Conservation (phyloP, 73 alveolate species). For the Stentor roeselii region DNA sequence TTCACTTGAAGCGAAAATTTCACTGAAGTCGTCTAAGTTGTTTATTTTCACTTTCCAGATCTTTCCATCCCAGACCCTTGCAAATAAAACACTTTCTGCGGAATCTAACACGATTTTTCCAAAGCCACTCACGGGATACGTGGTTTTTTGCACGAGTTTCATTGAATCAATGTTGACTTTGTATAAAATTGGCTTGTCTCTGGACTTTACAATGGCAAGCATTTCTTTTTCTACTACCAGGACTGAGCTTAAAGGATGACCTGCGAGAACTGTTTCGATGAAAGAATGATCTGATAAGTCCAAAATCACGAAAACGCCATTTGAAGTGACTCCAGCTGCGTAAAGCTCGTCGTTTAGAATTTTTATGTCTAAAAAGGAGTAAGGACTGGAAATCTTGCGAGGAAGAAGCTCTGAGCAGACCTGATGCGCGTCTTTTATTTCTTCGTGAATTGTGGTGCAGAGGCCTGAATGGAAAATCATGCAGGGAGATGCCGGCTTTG, state of each 20-base stretch:
- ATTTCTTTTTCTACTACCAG: neutral
- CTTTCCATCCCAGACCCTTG: neutral
- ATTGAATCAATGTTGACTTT: neutral
- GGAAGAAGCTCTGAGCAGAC: neutral
- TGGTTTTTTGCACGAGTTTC: neutral
- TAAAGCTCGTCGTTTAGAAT: neutral
- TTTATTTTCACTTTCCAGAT: neutral
- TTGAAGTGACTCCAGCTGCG: neutral
- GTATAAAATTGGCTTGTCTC: neutral
- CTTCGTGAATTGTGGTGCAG: neutral
- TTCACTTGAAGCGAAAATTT: neutral
- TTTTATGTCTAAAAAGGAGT: neutral
- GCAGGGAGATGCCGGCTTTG: neutral
- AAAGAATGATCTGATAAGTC: neutral
- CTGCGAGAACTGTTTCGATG: neutral
- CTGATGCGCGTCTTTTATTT: neutral
- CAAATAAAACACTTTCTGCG: neutral
- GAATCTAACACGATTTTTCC: neutral
- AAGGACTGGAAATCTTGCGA: neutral
- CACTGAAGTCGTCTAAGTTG: neutral
- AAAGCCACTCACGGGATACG: neutral
- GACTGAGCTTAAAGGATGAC: neutral
- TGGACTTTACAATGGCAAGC: neutral
- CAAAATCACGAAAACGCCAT: neutral
- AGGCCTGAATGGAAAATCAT: neutral